Percentiles rank a stretch among this genome's conserved stretches.
phyloP scores from a whole-genome alignment of 169 alveolate species.

The Perkinsus chesapeaki region DNA sequence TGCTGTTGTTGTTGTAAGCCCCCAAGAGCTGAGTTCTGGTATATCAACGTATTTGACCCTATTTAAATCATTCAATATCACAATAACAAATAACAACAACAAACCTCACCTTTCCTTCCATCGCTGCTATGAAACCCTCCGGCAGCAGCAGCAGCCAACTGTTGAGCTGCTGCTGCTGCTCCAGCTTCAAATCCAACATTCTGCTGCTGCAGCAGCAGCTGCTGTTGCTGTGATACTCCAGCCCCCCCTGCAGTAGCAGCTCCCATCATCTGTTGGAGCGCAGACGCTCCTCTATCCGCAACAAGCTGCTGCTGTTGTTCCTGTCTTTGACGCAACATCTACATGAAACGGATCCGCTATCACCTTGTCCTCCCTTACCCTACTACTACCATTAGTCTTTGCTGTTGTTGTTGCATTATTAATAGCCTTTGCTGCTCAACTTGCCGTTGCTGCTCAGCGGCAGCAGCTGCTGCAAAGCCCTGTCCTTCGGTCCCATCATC shows the following conservation, averaged over 20 bases:
- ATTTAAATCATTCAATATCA: no score
- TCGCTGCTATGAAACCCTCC: background rate
- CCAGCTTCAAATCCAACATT: background rate
- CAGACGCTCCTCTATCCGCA: no score
- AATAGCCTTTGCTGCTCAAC: background rate
- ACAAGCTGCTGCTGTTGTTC: background rate
- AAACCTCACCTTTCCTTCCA: background rate
- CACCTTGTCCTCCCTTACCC: background rate
- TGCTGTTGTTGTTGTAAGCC: no score
- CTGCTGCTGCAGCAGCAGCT: background rate
- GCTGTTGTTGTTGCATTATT: background rate
- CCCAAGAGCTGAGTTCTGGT: no score
- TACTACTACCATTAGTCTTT: background rate
- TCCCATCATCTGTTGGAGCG: no score
- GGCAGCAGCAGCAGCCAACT: background rate
- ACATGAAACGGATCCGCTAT: background rate
- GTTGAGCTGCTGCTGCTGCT: background rate
- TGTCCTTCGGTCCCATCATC: no score
- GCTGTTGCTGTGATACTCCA: background rate
- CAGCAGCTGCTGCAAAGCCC: no score
- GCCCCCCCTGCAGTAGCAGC: background rate
- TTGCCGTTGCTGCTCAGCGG: background rate
- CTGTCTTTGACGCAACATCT: background rate
- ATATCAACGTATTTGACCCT: no score
- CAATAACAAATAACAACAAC: no score